phyloP scores from a whole-genome alignment of 2,329 filamentous ascomycete genomes.

The Pseudogymnoascus sp. region DNA sequence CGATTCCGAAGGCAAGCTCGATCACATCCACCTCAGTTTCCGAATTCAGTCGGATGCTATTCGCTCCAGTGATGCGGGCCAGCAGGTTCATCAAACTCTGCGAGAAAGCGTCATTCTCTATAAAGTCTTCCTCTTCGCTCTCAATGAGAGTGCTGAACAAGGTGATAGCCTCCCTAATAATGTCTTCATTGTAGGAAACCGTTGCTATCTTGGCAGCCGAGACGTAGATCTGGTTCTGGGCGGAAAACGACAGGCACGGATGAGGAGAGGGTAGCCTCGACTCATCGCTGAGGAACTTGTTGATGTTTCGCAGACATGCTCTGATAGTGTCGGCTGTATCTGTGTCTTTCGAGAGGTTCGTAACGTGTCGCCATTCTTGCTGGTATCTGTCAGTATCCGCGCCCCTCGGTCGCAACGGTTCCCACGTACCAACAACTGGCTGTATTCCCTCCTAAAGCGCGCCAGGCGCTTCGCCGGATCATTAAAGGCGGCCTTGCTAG shows the following conservation, averaged over 20 bases:
- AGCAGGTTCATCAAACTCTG: slow-evolving; percentile 81
- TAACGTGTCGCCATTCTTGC: slow-evolving; percentile 55
- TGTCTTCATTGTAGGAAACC: slow-evolving; percentile 73
- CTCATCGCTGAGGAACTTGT: slow-evolving; percentile 75
- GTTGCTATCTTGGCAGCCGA: slow-evolving; percentile 84
- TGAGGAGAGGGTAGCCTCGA: slow-evolving; percentile 81
- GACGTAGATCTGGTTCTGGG: slow-evolving; percentile 80
- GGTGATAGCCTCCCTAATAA: slow-evolving; percentile 75
- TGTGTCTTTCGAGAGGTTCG: slow-evolving; percentile 52
- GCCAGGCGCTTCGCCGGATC: slow-evolving; percentile 57
- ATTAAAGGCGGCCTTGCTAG: slow-evolving; percentile 52
- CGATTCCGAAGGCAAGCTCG: slow-evolving; percentile 90
- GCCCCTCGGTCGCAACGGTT: not conserved
- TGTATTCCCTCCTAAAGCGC: slow-evolving; percentile 61
- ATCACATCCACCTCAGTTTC: slow-evolving; percentile 85
- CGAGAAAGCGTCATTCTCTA: slow-evolving; percentile 80
- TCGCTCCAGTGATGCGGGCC: slow-evolving; percentile 66
- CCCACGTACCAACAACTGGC: slow-evolving; percentile 48
- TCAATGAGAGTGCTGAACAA: slow-evolving; percentile 91
- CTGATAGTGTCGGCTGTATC: slow-evolving; percentile 57
- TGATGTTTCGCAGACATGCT: slow-evolving; percentile 55
- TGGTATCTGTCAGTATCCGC: slow-evolving; percentile 21
- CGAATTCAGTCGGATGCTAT: slow-evolving; percentile 63
- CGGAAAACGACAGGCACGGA: slow-evolving; percentile 81
- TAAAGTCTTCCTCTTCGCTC: slow-evolving; percentile 91